phyloP scores from a whole-genome alignment of 1,284 basidiomycete genomes.

The Rhodotorula sp. region DNA sequence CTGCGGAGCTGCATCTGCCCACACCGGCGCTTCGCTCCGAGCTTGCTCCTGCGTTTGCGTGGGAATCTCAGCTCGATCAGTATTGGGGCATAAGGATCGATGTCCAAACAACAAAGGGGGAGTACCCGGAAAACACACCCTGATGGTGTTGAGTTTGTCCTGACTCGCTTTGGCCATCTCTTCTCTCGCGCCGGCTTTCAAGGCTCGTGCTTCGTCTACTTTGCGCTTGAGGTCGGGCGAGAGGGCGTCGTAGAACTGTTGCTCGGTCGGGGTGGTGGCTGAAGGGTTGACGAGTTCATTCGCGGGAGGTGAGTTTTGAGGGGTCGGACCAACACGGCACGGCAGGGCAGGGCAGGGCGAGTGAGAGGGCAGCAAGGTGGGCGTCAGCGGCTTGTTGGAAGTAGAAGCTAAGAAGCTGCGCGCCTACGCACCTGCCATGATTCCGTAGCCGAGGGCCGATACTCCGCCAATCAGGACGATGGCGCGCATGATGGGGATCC shows the following conservation, averaged over 20 bases:
- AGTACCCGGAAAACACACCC: constrained; percentile 1
- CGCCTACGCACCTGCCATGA: constrained; percentile 33
- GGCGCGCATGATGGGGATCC: constrained; percentile 35
- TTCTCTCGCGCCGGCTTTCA: constrained; percentile 9
- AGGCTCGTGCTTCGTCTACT: constrained; percentile 27
- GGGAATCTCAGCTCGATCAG: not conserved
- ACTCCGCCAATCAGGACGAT: constrained; percentile 26
- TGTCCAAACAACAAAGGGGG: too few species aligned
- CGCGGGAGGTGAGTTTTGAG: not conserved
- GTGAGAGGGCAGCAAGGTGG: not conserved
- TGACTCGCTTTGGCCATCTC: constrained; percentile 11
- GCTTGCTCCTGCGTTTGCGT: constrained; percentile 7
- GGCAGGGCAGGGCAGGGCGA: not conserved
- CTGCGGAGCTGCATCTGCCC: constrained; percentile 8
- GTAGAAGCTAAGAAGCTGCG: too few species aligned
- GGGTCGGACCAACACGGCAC: not conserved
- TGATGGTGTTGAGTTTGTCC: constrained; percentile 15
- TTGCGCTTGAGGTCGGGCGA: constrained; percentile 37
- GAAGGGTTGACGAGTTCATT: not conserved
- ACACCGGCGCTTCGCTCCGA: constrained; percentile 19
- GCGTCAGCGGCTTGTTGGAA: not conserved
- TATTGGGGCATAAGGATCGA: too few species aligned
- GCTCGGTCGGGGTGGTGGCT: constrained; percentile 39
- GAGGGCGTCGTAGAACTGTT: constrained; percentile 38
- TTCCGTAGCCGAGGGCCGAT: constrained; percentile 32